Base-by-base conservation (phyloP, 2,329 filamentous ascomycete genomes). In the Epichloe gansuensis region DNA sequence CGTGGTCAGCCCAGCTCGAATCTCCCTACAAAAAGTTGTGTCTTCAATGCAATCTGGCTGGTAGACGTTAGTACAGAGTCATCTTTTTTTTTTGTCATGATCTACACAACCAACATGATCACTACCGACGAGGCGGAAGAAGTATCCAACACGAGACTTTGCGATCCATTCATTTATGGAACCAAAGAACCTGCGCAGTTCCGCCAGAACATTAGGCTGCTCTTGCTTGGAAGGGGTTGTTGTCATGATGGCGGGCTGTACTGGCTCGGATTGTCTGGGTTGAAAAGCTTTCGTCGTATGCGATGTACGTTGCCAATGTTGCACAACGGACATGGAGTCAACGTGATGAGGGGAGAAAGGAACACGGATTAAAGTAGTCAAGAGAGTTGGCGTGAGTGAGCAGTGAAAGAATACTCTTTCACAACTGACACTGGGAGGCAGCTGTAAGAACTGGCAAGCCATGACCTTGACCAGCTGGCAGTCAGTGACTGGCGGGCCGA, bases 1-100 rank as follows among this genome's bases (percentile, higher is more conserved):
- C 2, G 87, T 93, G 2, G 88, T 89, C 51, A 91, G 65, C 1
- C 87, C 88, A 34, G 87, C 88, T 31, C 87, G 82, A 53, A 93
- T 70, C 66, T 93, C 88, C 23, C 81, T 85, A 56, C 87, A 81
- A 66, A 91, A 89, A 54, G 76, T 82, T 38, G 85, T 77, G 39
- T 80, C 80, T 54, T 77, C 76, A 47, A 88, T 80, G 61, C 85
- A 81, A 47, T 81, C 75, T 35, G 78, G 78, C 84, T 89, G 53
- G 27, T 17, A 55, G 25, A 40, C 9, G 25, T 41, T 11, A 43
- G 44, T n/a, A 25, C 6, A 13, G 21, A 35, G 31, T 25, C 27
- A 6, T 15, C 15, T 38, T 9, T 5, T 53, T n/a, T 21, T 27
- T 3, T n/a, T 43, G 39, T 34, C 17, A 17, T 36, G 40, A n/a